These are phyloP conservation scores for Coniochaeta hoffmannii DNA, from an alignment of 2,329 filamentous ascomycete species.

Conservation along the genomic window DNA sequence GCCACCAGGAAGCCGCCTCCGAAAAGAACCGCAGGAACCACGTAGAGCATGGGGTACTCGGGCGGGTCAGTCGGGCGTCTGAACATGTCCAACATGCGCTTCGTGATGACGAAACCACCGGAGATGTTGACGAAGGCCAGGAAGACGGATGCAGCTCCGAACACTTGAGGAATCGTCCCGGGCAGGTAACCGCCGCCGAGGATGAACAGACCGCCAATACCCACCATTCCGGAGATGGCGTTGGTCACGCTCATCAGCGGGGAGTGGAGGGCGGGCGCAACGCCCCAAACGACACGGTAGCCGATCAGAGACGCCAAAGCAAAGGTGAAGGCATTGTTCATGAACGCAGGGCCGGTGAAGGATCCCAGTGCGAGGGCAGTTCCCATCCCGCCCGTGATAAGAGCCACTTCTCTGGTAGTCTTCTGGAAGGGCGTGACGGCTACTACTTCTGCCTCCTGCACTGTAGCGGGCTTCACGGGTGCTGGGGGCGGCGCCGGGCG, in stretches of 20 bases:
- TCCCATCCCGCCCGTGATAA: constrained; percentile 72
- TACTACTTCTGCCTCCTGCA: constrained; percentile 50
- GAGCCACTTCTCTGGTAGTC: constrained; percentile 65
- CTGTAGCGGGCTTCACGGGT: constrained; percentile 41
- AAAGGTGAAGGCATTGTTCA: constrained; percentile 82
- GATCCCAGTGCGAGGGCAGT: constrained; percentile 71
- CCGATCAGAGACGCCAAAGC: constrained; percentile 77
- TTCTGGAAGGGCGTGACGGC: constrained; percentile 78
- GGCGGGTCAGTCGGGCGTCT: constrained; percentile 78
- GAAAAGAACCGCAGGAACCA: constrained; percentile 67
- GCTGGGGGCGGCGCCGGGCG: constrained; percentile 56
- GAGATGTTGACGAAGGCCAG: constrained; percentile 84
- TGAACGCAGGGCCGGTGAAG: constrained; percentile 73
- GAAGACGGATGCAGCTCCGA: constrained; percentile 74
- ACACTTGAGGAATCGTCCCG: constrained; percentile 67
- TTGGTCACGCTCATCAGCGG: constrained; percentile 92
- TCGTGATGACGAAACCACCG: constrained; percentile 85
- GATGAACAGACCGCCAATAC: constrained; percentile 80
- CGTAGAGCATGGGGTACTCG: constrained; percentile 85
- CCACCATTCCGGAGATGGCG: constrained; percentile 86
- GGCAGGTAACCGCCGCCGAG: constrained; percentile 76
- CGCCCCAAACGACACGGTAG: constrained; percentile 84
- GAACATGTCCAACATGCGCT: constrained; percentile 92
- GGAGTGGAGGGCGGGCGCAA: constrained; percentile 74
- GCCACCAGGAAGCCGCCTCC: constrained; percentile 76